Evolutionary conservation across 306 rosid genomes (phyloP).

Genomic region (Parietaria judaica): DNA sequence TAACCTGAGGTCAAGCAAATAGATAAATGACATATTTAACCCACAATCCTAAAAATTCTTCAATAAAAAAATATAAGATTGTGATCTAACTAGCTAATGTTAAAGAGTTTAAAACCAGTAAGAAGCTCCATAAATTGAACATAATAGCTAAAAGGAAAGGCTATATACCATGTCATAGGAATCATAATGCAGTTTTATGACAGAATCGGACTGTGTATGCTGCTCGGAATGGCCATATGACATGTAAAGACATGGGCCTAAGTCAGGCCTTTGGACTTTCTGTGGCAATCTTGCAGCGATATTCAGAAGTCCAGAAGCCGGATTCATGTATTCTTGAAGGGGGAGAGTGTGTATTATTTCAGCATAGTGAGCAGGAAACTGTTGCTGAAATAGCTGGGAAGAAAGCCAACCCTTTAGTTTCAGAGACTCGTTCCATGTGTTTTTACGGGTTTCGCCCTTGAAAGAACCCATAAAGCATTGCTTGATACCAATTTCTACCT

Average conservation of each 20-base stretch:
- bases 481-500: constrained; percentile 87
- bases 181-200: constrained; percentile 59
- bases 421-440: constrained; percentile 58
- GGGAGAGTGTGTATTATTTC: constrained; percentile 70
- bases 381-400: constrained; percentile 76
- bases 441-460: constrained; percentile 42
- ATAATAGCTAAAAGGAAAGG: not conserved
- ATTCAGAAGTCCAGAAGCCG: constrained; percentile 73
- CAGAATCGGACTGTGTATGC: constrained; percentile 41
- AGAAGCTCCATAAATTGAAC: no score
- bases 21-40: constrained; percentile 17
- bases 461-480: constrained; percentile 81
- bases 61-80: no score
- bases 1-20: constrained; percentile 54
- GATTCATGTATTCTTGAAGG: constrained; percentile 91
- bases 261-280: constrained; percentile 56
- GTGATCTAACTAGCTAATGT: not conserved
- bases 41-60: not conserved
- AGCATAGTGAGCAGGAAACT: constrained; percentile 83
- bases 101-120: not conserved
- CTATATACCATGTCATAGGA: constrained; percentile 66
- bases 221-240: constrained; percentile 68
- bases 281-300: constrained; percentile 70
- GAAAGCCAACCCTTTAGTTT: constrained; percentile 86
- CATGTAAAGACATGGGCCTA: constrained; percentile 73